Conservation (phyloP, 805 yeast genomes). For the Lipomyces spencermartinsiae region DNA sequence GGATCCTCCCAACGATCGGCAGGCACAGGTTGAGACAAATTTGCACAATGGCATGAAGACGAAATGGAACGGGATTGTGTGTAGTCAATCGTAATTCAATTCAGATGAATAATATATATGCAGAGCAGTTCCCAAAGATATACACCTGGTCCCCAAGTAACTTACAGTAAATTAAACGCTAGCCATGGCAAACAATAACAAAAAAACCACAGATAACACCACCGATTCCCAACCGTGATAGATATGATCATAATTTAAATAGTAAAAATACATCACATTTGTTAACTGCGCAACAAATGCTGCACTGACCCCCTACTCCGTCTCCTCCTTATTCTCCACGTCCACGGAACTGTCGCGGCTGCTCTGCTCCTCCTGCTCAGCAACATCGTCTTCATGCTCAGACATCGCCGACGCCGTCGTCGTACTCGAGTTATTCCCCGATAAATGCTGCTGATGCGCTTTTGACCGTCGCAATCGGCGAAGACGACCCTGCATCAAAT, state of each 20-base stretch:
- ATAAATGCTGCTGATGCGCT: constrained; percentile 14
- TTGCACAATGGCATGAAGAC: too few relatives aligned
- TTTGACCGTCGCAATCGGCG: constrained; percentile 60
- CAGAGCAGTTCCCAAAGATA: too few relatives aligned
- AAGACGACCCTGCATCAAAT: constrained; percentile 76
- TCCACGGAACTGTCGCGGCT: constrained; percentile 20
- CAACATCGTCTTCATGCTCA: constrained; percentile 4
- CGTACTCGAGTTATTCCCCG: background rate
- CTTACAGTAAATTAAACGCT: too few relatives aligned
- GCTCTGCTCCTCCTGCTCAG: constrained; percentile 19
- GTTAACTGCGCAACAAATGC: background rate
- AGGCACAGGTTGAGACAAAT: too few relatives aligned
- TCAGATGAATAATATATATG: too few relatives aligned
- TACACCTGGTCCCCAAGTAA: too few relatives aligned
- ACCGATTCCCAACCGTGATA: constrained; percentile 6
- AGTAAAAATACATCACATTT: constrained; percentile 5
- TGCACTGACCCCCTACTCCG: constrained; percentile 8
- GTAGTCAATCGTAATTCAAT: too few relatives aligned
- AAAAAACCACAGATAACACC: constrained; percentile 1
- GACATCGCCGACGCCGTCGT: background rate
- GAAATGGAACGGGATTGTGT: too few relatives aligned
- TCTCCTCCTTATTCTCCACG: constrained; percentile 11
- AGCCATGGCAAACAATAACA: background rate
- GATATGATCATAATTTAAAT: constrained; percentile 6
- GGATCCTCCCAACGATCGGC: too few relatives aligned